These are phyloP conservation scores for Castanopsis chinensis DNA, from an alignment of 306 rosid species.

Conservation along the genomic window DNA sequence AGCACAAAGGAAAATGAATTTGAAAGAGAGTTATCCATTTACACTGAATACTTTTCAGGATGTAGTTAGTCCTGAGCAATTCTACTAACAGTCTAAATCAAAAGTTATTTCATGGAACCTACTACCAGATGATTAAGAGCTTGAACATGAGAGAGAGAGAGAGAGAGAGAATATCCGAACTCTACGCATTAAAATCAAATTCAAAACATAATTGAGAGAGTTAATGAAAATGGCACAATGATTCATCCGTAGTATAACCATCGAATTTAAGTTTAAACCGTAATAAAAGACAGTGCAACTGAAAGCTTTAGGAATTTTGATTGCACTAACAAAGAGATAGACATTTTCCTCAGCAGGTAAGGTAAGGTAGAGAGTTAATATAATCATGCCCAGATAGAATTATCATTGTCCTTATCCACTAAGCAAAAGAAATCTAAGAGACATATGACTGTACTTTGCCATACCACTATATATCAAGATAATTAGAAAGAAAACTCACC, in stretches of 20 bases:
- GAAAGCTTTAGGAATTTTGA: neutral
- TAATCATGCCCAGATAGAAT: too few relatives aligned
- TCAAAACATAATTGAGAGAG: neutral
- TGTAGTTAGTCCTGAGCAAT: neutral
- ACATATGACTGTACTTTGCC: too few relatives aligned
- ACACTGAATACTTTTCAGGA: neutral
- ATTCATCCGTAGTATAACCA: neutral
- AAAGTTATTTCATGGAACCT: neutral
- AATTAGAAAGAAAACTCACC: slow-evolving; percentile 22
- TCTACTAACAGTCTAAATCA: neutral
- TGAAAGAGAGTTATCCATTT: neutral
- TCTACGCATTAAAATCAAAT: neutral
- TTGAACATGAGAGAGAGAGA: neutral
- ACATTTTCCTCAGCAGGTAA: neutral
- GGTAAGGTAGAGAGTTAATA: too few relatives aligned
- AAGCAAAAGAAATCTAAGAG: too few relatives aligned
- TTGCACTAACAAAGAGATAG: neutral
- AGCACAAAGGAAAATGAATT: neutral
- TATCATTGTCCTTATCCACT: too few relatives aligned
- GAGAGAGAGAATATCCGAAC: neutral
- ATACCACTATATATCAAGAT: too few relatives aligned
- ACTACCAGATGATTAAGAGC: neutral
- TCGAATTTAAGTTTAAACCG: neutral
- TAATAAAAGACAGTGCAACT: neutral
- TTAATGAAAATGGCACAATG: neutral